Percentiles rank a stretch among this genome's conserved stretches.
Evolutionary conservation across 306 rosid genomes (phyloP).

Genomic region (Malus orientalis): DNA sequence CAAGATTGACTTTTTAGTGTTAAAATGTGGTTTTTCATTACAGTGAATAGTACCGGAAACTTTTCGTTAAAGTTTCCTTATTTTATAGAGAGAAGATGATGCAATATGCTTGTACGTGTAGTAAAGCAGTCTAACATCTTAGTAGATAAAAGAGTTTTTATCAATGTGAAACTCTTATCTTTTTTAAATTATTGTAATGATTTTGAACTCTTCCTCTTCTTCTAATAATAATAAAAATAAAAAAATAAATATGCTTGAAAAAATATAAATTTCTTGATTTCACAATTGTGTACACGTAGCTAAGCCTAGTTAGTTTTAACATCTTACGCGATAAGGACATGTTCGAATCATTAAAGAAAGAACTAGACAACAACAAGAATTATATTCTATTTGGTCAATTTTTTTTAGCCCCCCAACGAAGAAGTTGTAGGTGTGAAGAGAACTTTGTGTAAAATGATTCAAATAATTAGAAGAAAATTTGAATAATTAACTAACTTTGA

Average conservation of each 20-base stretch:
- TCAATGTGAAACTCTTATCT: too few species aligned
- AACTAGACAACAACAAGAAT: not conserved
- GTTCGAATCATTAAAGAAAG: not conserved
- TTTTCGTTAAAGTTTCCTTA: not conserved
- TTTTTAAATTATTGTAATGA: too few species aligned
- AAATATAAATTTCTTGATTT: too few species aligned
- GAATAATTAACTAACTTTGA: not conserved
- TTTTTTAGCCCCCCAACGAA: not conserved
- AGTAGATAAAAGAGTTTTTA: too few species aligned
- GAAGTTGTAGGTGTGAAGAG: not conserved
- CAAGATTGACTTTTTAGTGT: too few species aligned
- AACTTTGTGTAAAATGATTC: not conserved
- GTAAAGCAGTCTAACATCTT: too few species aligned
- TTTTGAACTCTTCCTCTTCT: accelerated
- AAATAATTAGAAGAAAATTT: not conserved
- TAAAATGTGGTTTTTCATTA: too few species aligned
- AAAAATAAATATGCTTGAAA: too few species aligned
- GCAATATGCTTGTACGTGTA: not conserved
- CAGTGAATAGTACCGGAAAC: too few species aligned
- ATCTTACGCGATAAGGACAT: not conserved
- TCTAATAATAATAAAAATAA: too few species aligned
- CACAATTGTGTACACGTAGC: not conserved
- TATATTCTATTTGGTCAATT: not conserved
- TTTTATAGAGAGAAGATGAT: not conserved
- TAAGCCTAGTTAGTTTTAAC: not conserved